Evolutionary conservation across 805 yeast genomes (phyloP).

Genomic region (Hanseniaspora guilliermondii): DNA sequence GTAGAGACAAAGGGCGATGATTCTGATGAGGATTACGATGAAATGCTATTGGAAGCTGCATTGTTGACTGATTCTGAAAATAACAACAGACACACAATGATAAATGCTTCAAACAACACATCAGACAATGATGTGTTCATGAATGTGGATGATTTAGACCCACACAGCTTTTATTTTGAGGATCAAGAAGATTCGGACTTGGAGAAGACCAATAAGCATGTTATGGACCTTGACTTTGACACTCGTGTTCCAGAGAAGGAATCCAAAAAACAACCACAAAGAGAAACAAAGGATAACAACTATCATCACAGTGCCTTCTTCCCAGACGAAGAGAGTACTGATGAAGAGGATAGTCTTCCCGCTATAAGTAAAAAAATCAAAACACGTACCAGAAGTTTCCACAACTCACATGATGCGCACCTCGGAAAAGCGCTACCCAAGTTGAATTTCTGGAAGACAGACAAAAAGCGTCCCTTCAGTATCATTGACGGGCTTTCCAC

Average conservation of each 20-base stretch:
- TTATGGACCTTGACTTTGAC: conserved; percentile 17
- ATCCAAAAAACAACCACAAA: conserved; percentile 9
- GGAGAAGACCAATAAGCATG: conserved; percentile 43
- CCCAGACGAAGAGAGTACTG: conserved; percentile 82
- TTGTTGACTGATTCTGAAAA: conserved; percentile 27
- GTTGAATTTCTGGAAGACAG: conserved; percentile 82
- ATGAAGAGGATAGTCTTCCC: conserved; percentile 78
- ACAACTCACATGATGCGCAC: conserved; percentile 2
- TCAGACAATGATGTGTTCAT: conserved; percentile 29
- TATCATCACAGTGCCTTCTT: conserved; percentile 26
- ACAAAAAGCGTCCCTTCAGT: conserved; percentile 68
- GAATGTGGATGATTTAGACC: conserved; percentile 30
- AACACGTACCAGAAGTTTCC: conserved; percentile 28
- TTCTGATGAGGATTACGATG: conserved; percentile 24
- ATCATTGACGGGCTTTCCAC: conserved; percentile 92
- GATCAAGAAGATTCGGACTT: conserved; percentile 18
- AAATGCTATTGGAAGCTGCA: conserved; percentile 27
- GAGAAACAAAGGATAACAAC: conserved; percentile 18
- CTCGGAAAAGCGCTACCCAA: conserved; percentile 76
- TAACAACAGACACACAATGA: conserved; percentile 20
- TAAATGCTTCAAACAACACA: conserved; percentile 17
- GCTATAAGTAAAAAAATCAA: conserved; percentile 44
- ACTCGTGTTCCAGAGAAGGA: neutral
- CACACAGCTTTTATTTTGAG: conserved; percentile 28
- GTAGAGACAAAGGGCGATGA: conserved; percentile 20